Percentiles rank a stretch among this genome's conserved stretches.
Evolutionary conservation across 2,329 filamentous ascomycete genomes (phyloP).

Genomic region (Aspergillus quadrilineatus): DNA sequence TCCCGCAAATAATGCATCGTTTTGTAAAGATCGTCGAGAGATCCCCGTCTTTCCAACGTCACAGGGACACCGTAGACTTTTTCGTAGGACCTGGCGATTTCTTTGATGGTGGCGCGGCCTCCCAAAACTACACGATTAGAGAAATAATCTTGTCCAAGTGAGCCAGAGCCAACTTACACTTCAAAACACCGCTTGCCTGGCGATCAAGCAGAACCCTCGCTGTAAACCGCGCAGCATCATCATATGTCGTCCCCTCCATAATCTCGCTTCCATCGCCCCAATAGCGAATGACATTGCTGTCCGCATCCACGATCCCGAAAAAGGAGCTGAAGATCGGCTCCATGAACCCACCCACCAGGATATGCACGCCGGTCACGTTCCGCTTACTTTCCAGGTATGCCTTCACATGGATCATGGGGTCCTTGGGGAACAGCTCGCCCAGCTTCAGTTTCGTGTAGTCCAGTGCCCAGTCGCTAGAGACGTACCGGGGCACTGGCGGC

Average conservation of each 20-base stretch:
- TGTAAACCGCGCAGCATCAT: slow-evolving; percentile 39
- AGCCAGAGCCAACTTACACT: not conserved
- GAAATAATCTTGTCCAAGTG: not conserved
- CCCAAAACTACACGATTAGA: slow-evolving; percentile 29
- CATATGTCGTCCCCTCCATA: slow-evolving; percentile 41
- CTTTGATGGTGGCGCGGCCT: slow-evolving; percentile 26
- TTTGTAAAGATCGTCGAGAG: slow-evolving; percentile 29
- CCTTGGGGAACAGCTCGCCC: slow-evolving; percentile 40
- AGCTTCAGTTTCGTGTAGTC: slow-evolving; percentile 42
- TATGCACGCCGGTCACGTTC: slow-evolving; percentile 40
- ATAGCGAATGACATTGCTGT: slow-evolving; percentile 28
- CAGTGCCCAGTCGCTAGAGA: slow-evolving; percentile 44
- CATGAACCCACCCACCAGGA: slow-evolving; percentile 43
- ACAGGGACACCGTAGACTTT: slow-evolving; percentile 26
- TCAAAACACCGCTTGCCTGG: slow-evolving; percentile 17
- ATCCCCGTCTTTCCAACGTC: slow-evolving; percentile 25
- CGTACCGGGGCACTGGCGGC: slow-evolving; percentile 35
- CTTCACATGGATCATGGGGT: slow-evolving; percentile 43
- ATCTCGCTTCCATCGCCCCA: slow-evolving; percentile 41
- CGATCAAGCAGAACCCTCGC: slow-evolving; percentile 32
- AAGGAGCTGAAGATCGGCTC: slow-evolving; percentile 32
- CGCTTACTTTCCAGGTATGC: slow-evolving; percentile 40
- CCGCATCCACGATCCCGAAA: slow-evolving; percentile 25
- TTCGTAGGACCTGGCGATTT: slow-evolving; percentile 27
- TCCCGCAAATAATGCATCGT: slow-evolving; percentile 24